Percentiles rank a stretch among this genome's conserved stretches.
Conservation (phyloP, 331 rosid genomes). For the Telfairia occidentalis region DNA sequence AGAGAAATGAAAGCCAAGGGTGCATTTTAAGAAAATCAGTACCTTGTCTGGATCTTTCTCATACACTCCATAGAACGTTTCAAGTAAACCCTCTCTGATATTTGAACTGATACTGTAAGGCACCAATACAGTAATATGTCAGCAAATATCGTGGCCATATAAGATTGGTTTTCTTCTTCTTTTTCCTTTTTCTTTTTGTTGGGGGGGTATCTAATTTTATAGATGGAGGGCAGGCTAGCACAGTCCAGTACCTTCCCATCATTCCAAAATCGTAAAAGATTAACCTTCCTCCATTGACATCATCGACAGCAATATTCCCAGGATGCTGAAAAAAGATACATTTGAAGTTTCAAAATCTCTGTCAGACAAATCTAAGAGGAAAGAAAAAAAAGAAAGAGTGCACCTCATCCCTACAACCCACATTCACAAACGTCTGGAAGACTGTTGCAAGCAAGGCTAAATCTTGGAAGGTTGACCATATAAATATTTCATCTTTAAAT, state of each 20-base stretch:
- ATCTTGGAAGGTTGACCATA: background rate
- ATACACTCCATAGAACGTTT: constrained; percentile 85
- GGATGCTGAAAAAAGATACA: constrained; percentile 63
- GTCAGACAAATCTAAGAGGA: background rate
- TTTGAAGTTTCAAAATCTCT: background rate
- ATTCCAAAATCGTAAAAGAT: constrained; percentile 98
- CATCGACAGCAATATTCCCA: constrained; percentile 97
- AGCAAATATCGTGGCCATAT: background rate
- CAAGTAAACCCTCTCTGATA: constrained; percentile 90
- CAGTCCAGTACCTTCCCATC: constrained; percentile 86
- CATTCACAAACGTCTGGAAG: background rate
- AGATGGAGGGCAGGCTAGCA: background rate
- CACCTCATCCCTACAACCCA: background rate
- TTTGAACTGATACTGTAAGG: constrained; percentile 77
- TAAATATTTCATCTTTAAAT: background rate
- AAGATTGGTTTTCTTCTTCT: background rate
- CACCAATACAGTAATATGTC: constrained; percentile 10
- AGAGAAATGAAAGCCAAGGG: background rate
- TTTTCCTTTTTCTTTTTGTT: background rate
- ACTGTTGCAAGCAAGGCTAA: background rate
- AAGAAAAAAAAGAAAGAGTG: background rate
- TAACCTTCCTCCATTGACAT: constrained; percentile 98
- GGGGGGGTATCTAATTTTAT: background rate
- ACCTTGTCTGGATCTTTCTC: constrained; percentile 98
- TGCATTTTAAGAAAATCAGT: constrained; percentile 6